phyloP scores from a whole-genome alignment of 1,284 basidiomycete genomes.

The Apiotrichum veenhuisii region DNA sequence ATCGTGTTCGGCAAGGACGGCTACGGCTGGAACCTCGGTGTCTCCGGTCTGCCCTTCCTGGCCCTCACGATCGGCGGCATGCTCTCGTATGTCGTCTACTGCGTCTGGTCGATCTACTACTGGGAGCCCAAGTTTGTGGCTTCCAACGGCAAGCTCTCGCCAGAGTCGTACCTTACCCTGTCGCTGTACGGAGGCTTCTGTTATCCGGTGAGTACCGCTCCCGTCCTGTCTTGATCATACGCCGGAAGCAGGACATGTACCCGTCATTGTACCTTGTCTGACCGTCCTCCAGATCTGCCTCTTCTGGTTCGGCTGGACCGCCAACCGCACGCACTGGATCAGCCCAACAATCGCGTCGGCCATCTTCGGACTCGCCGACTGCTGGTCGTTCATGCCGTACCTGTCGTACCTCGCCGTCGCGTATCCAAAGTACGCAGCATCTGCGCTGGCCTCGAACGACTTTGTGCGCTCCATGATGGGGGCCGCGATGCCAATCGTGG shows the following conservation, averaged over 20 bases:
- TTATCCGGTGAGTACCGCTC: constrained; percentile 26
- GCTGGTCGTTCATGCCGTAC: constrained; percentile 29
- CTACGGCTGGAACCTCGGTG: constrained; percentile 40
- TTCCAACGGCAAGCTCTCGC: constrained; percentile 14
- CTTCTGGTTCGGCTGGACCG: constrained; percentile 48
- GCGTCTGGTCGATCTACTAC: constrained; percentile 32
- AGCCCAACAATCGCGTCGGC: constrained; percentile 36
- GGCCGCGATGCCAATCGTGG: constrained; percentile 45
- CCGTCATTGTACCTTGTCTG: not conserved
- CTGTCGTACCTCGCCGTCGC: constrained; percentile 60
- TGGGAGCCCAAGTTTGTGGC: constrained; percentile 32
- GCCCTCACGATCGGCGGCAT: constrained; percentile 32
- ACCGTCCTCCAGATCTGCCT: constrained; percentile 15
- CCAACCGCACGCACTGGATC: constrained; percentile 41
- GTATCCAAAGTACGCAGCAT: constrained; percentile 60
- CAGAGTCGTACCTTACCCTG: constrained; percentile 28
- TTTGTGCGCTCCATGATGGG: constrained; percentile 49
- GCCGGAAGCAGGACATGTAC: too few relatives aligned
- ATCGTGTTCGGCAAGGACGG: constrained; percentile 19
- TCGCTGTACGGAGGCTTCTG: constrained; percentile 40
- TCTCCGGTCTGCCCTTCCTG: constrained; percentile 42
- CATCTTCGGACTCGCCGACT: constrained; percentile 39
- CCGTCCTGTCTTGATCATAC: constrained; percentile 24
- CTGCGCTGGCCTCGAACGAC: constrained; percentile 46
- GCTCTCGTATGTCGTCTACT: constrained; percentile 30